These are phyloP conservation scores for Colletotrichum costaricense DNA, from an alignment of 2,329 filamentous ascomycete genomes.

Conservation along the genomic window DNA sequence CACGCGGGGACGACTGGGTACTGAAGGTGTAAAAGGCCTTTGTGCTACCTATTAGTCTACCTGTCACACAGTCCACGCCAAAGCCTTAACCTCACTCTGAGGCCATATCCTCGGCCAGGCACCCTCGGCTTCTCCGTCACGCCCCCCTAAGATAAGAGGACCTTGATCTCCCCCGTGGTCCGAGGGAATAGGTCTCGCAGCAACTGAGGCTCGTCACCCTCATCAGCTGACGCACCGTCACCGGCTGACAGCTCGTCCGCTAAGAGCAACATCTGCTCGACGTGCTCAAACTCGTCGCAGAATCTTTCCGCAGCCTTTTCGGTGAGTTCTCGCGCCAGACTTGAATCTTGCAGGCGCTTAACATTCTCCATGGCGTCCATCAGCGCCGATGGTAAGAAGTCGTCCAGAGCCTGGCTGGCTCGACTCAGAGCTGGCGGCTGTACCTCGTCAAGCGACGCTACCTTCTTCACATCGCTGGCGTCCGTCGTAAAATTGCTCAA, in stretches of 20 bases:
- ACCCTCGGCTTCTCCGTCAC: not conserved
- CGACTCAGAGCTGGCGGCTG: constrained; percentile 69
- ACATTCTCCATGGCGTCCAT: constrained; percentile 92
- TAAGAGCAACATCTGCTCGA: constrained; percentile 62
- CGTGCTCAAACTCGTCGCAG: constrained; percentile 81
- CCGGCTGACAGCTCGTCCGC: constrained; percentile 50
- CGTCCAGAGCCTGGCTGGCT: constrained; percentile 83
- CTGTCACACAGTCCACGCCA: not conserved
- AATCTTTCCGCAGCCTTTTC: constrained; percentile 87
- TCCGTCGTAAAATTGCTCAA: constrained; percentile 54
- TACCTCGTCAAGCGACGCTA: constrained; percentile 55
- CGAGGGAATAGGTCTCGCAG: constrained; percentile 65
- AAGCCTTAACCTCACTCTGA: not conserved
- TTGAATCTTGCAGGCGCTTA: constrained; percentile 77
- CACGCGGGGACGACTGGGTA: not conserved
- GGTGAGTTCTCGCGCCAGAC: constrained; percentile 79
- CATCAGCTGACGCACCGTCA: constrained; percentile 39
- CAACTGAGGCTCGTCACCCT: constrained; percentile 43
- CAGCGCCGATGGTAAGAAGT: constrained; percentile 90
- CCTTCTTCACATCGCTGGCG: constrained; percentile 59
- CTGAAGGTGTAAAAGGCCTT: not conserved
- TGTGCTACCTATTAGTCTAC: not conserved
- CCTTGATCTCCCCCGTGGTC: constrained; percentile 69
- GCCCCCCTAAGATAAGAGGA: constrained; percentile 64
- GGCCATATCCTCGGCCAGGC: not conserved